These are phyloP conservation scores for Murraya koenigii DNA, from an alignment of 345 rosid species.

Conservation along the genomic window DNA sequence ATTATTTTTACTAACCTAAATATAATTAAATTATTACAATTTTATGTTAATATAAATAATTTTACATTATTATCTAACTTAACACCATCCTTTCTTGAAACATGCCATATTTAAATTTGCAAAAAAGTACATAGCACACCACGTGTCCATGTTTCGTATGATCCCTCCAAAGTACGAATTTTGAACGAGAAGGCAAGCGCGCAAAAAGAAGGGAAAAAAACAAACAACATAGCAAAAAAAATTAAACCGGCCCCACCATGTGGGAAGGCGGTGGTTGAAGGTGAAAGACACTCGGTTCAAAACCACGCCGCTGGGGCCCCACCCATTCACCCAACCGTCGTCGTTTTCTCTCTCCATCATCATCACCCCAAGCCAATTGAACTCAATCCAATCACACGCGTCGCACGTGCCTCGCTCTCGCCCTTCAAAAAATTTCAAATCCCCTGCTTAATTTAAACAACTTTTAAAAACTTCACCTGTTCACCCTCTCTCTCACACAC, in stretches of 20 bases:
- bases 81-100: too few species aligned
- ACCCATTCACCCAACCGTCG: slow-evolving; percentile 4
- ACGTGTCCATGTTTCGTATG: background rate
- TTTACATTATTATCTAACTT: too few species aligned
- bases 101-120: background rate
- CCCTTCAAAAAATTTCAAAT: background rate
- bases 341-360: slow-evolving; percentile 7
- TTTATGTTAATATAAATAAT: too few species aligned
- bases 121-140: background rate
- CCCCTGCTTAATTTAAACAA: background rate
- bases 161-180: slow-evolving; percentile 31
- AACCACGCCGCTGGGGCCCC: background rate
- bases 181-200: slow-evolving; percentile 15
- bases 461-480: background rate
- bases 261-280: background rate
- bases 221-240: background rate
- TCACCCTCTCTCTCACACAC: background rate
- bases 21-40: too few species aligned
- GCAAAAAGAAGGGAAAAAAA: background rate
- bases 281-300: background rate
- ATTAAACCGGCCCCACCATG: slow-evolving; percentile 17
- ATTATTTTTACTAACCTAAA: too few species aligned
- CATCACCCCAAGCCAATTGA: background rate
- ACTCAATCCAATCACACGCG: background rate
- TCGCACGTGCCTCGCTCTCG: slow-evolving; percentile 1